Evolutionary conservation across 106 monocot species (phyloP).

Genomic region (Posidonia australis): DNA sequence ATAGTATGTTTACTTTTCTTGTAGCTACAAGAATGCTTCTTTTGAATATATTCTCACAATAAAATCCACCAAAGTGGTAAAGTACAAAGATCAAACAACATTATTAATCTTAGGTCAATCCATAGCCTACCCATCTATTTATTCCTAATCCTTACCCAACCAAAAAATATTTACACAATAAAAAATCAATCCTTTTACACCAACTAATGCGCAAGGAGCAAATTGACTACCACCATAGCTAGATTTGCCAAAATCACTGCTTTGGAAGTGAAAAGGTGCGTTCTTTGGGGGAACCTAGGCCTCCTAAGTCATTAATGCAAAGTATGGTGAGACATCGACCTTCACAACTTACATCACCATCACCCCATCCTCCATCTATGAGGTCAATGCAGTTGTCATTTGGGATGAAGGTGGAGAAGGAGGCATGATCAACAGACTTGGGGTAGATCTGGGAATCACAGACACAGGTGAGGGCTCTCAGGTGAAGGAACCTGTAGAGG

Average conservation of each 20-base stretch:
- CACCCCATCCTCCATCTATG: neutral
- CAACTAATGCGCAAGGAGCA: neutral
- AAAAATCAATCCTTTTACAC: neutral
- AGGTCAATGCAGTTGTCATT: neutral
- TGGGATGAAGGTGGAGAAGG: neutral
- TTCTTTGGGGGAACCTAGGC: constrained; percentile 14
- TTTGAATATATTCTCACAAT: too few species aligned
- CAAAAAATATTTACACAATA: too few species aligned
- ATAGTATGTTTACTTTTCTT: too few species aligned
- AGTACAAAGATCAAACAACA: too few species aligned
- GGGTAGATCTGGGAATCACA: constrained; percentile 13
- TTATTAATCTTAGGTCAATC: too few species aligned
- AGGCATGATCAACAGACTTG: neutral
- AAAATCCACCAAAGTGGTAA: too few species aligned
- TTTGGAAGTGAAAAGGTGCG: constrained; percentile 12
- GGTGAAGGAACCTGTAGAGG: constrained; percentile 14
- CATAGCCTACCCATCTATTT: too few species aligned
- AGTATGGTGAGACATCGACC: constrained; percentile 5
- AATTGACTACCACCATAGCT: neutral
- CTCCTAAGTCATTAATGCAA: constrained; percentile 14
- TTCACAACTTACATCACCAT: neutral
- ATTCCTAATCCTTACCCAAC: too few species aligned
- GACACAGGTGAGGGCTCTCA: constrained; percentile 15
- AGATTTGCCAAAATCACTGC: constrained; percentile 5
- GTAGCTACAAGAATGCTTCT: too few species aligned